A percentile compares a stretch with the other conserved stretches of the same genome.
These are phyloP conservation scores for Artemisia annua DNA, from an alignment of 129 eudicot species.

Conservation along the genomic window DNA sequence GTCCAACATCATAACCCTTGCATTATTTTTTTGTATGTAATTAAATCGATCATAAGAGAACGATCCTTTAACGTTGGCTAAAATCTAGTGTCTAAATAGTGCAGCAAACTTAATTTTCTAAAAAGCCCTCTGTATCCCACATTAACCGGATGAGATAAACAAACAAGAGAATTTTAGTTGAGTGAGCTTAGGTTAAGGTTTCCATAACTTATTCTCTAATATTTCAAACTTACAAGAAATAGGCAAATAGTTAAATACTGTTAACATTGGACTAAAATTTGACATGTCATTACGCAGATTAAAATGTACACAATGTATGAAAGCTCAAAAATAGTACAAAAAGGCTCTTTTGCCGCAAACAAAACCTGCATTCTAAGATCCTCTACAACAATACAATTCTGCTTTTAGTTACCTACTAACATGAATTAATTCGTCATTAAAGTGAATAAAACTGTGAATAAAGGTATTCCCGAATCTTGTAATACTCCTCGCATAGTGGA, in stretches of 20 bases:
- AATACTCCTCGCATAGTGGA: conserved; percentile 89
- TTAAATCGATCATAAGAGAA: too few relatives aligned
- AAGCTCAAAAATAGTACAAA: conserved; percentile 3
- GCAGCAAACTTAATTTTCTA: too few relatives aligned
- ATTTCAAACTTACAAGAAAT: too few relatives aligned
- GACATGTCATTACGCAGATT: neutral
- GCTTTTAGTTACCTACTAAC: neutral
- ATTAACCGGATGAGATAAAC: too few relatives aligned
- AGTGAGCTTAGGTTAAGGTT: too few relatives aligned
- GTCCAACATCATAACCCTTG: too few relatives aligned
- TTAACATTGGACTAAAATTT: neutral
- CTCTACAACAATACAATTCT: conserved; percentile 16
- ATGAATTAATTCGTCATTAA: conserved; percentile 15
- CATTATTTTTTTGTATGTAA: too few relatives aligned
- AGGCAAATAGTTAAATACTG: neutral
- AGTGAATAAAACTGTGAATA: conserved; percentile 88
- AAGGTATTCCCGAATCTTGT: conserved; percentile 74
- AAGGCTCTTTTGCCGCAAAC: neutral
- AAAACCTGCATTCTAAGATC: conserved; percentile 13
- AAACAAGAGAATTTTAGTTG: too few relatives aligned
- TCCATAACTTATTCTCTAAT: too few relatives aligned
- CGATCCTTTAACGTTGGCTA: neutral
- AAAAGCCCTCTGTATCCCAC: too few relatives aligned
- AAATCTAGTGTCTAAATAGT: too few relatives aligned
- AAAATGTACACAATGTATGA: neutral